A percentile compares a stretch with the other conserved stretches of the same genome.
Conservation (phyloP, 805 yeast genomes). For the Clavispora asparagi region DNA sequence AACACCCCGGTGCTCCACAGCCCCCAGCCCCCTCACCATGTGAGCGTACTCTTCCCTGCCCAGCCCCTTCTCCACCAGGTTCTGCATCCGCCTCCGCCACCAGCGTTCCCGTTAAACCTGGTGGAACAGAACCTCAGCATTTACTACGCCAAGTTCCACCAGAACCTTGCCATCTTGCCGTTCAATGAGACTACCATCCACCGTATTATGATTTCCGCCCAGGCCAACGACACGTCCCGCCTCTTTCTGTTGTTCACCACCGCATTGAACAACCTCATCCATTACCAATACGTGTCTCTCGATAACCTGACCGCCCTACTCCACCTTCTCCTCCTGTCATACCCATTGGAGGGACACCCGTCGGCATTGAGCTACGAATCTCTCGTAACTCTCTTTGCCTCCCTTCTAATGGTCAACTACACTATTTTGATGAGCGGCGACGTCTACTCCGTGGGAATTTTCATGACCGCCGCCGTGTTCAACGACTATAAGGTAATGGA, state of each 20-base stretch:
- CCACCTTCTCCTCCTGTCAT: constrained; percentile 28
- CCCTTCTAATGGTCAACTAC: constrained; percentile 44
- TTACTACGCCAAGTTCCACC: constrained; percentile 42
- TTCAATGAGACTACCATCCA: constrained; percentile 20
- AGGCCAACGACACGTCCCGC: constrained; percentile 11
- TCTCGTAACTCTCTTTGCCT: constrained; percentile 23
- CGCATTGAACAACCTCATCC: constrained; percentile 34
- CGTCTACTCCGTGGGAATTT: constrained; percentile 52
- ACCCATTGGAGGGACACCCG: constrained; percentile 25
- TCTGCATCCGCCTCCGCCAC: not conserved
- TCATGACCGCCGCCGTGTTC: constrained; percentile 27
- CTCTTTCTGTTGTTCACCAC: constrained; percentile 39
- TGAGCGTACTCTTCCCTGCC: not conserved
- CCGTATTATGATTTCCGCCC: constrained; percentile 8
- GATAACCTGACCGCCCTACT: constrained; percentile 31
- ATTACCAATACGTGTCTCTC: constrained; percentile 27
- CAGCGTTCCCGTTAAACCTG: constrained; percentile 3
- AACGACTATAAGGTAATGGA: constrained; percentile 51
- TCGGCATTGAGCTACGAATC: constrained; percentile 18
- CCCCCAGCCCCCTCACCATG: not conserved
- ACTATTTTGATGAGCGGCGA: constrained; percentile 56
- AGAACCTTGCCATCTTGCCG: constrained; percentile 43
- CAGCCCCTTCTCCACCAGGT: not conserved
- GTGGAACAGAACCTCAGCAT: constrained; percentile 11
- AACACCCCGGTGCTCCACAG: constrained; percentile 1